Evolutionary conservation across 225 moss, liverwort and hornwort species (phyloP).

Genomic region (Bryoerythrophyllum caledonicum): DNA sequence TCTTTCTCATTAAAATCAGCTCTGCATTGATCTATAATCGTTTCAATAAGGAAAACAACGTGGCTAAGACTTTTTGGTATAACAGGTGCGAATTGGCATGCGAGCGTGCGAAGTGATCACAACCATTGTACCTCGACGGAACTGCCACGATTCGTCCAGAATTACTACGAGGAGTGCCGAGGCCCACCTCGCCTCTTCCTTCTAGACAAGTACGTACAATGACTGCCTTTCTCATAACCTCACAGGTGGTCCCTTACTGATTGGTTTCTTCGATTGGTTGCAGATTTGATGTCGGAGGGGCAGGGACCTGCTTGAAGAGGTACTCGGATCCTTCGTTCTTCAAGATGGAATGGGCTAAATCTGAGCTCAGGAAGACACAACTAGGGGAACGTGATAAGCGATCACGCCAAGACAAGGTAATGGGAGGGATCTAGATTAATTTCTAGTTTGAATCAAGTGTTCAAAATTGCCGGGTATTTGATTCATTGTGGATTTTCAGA

Average conservation of each 20-base stretch:
- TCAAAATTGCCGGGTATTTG: conserved; percentile 8
- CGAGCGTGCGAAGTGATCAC: conserved; percentile 92
- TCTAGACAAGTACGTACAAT: conserved; percentile 74
- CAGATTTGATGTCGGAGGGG: conserved; percentile 91
- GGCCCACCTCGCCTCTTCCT: conserved; percentile 94
- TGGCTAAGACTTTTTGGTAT: no score
- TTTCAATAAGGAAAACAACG: no score
- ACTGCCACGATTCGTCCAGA: conserved; percentile 88
- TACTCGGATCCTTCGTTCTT: conserved; percentile 98
- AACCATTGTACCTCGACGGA: conserved; percentile 97
- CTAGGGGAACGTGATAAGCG: conserved; percentile 84
- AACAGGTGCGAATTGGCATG: conserved; percentile 98
- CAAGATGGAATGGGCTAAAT: conserved; percentile 91
- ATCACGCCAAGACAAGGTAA: conserved; percentile 86
- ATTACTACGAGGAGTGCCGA: conserved; percentile 91
- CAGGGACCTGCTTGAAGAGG: conserved; percentile 93
- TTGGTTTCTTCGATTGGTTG: conserved; percentile 10
- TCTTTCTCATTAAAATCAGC: no score
- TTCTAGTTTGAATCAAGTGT: conserved; percentile 12
- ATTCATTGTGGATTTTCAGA: conserved; percentile 34
- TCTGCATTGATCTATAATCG: no score
- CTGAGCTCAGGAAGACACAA: conserved; percentile 96
- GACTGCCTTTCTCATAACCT: neutral
- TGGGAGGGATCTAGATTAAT: neutral
- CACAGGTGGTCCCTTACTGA: neutral